Conservation (phyloP, 768 basidiomycete genomes). For the Auriscalpium vulgare region DNA sequence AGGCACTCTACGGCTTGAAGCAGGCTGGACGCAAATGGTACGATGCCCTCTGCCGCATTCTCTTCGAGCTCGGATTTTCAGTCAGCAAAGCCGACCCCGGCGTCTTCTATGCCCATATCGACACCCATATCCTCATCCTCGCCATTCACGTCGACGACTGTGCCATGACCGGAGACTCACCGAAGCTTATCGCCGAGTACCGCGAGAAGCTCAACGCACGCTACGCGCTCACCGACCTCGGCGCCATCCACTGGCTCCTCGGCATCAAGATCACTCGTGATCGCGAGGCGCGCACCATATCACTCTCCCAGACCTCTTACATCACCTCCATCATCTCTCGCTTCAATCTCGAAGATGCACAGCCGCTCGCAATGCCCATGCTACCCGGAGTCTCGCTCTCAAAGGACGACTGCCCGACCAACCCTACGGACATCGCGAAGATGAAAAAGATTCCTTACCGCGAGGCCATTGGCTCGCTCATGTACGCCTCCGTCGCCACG, state of each 20-base stretch:
- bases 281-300: slow-evolving; percentile 13
- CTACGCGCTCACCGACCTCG: background rate
- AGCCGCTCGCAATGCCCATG: slow-evolving; percentile 21
- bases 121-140: slow-evolving; percentile 4
- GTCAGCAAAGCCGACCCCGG: slow-evolving; percentile 11
- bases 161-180: slow-evolving; percentile 4
- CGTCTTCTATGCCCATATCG: slow-evolving; percentile 4
- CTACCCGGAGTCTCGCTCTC: slow-evolving; percentile 5
- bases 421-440: background rate
- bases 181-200: background rate
- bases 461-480: slow-evolving; percentile 25
- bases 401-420: background rate
- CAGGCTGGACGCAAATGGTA: slow-evolving; percentile 14
- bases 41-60: slow-evolving; percentile 1
- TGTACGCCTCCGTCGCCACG: slow-evolving; percentile 26
- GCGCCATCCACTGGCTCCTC: background rate
- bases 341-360: slow-evolving; percentile 18
- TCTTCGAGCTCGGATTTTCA: slow-evolving; percentile 7
- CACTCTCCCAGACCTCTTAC: slow-evolving; percentile 22
- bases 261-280: slow-evolving; percentile 4
- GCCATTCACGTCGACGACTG: slow-evolving; percentile 17
- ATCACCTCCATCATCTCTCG: slow-evolving; percentile 19
- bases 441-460: slow-evolving; percentile 17
- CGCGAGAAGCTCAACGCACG: background rate
- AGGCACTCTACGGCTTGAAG: slow-evolving; percentile 16